Base-by-base conservation (phyloP, 2,329 filamentous ascomycete genomes). In the Nannizzia gypsea region DNA sequence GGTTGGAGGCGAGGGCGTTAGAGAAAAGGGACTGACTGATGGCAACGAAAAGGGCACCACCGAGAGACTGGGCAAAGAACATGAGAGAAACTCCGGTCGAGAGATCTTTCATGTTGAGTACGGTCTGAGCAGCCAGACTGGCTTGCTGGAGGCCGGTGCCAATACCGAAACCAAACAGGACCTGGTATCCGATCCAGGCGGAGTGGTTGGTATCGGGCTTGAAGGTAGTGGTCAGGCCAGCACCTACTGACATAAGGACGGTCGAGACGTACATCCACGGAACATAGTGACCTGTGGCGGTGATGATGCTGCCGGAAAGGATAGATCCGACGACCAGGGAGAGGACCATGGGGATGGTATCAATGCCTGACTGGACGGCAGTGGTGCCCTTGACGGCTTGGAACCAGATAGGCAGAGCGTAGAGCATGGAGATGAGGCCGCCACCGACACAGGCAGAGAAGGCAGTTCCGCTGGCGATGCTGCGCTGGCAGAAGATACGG, bases 321-420 rank as follows among this genome's bases (percentile, higher is more conserved):
- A 69, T 63, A 22, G 60, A 62, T 31, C 60, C 59, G 20, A 70
- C 36, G 22, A 67, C 65, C 1, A 68, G 44, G 13, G 68, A 59
- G 63, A 73, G 68, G 63, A 76, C 68, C 57, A 75, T 68, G 3
- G 74, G 75, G 1, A 71, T 9, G 55, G 65, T 64, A 63, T 69
- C 61, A 58, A 68, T 66, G 9, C 70, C 72, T 8, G 71, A 71
- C 11, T 67, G 65, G 38, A 73, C 69, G 9, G 76, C 71, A 1
- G 68, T 68, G 3, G 70, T 71, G 15, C 69, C 68, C 65, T 76
- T 75, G 58, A 73, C 71, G 44, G 73, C 72, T 64, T 78, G 76
- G 66, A 77, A 77, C 63, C 73, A 70, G 58, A 69, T 68, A 2
- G 68, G 66, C 4, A 70, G 52, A 13, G 13, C 36, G n/a, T 66